Conservation (phyloP, 495 filamentous ascomycete species). For the Annulohypoxylon maeteangense region DNA sequence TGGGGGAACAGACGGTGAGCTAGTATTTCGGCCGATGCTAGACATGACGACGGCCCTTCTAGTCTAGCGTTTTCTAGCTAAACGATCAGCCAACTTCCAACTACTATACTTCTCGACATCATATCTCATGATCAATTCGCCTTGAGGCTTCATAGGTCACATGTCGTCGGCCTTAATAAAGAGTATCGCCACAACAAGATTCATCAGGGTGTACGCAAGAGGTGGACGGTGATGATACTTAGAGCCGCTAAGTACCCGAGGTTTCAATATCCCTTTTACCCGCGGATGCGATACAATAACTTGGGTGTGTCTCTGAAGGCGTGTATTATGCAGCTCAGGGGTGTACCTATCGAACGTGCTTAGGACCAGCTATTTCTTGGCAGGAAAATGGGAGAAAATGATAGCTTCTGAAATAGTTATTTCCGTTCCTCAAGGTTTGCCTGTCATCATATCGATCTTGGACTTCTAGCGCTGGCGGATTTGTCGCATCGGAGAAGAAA, state of each 20-base stretch:
- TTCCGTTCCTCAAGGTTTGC: neutral
- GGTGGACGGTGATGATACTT: neutral
- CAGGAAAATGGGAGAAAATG: neutral
- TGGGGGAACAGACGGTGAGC: neutral
- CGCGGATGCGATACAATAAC: neutral
- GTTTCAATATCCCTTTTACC: slow-evolving; percentile 6
- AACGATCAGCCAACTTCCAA: neutral
- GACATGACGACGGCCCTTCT: neutral
- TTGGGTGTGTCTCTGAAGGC: neutral
- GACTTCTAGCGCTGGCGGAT: neutral
- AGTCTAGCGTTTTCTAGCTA: neutral
- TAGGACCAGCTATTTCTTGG: neutral
- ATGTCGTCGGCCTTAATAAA: neutral
- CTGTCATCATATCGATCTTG: neutral
- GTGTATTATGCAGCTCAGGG: neutral
- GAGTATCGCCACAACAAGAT: neutral
- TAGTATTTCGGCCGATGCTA: neutral
- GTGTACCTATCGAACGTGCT: neutral
- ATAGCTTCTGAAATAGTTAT: neutral
- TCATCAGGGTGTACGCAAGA: neutral
- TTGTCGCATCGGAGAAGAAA: slow-evolving; percentile 9
- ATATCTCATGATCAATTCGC: neutral
- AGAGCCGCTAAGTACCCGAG: neutral
- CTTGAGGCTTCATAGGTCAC: neutral
- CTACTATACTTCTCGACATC: neutral